Evolutionary conservation across 768 basidiomycete genomes (phyloP), one percentile per base, ranked within the genome.

Genomic region (Amanita muscaria): DNA sequence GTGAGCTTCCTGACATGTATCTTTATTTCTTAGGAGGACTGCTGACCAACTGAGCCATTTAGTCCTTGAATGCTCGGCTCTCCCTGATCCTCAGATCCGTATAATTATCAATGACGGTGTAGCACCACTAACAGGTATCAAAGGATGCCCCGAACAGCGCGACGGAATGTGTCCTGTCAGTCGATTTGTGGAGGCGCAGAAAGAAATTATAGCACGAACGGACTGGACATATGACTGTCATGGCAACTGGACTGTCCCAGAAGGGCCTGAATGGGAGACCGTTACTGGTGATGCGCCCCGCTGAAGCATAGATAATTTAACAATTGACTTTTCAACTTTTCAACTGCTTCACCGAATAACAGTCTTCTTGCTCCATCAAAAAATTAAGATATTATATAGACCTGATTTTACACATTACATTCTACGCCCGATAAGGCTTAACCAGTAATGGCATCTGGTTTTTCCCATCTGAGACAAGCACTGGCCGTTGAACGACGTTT

Each of bases 51-150:
- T n/a, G n/a, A n/a, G n/a, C n/a, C n/a, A n/a, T 45, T 37, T 59
- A 89, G 80, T 88, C 7, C 67, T 88, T 0, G 69, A 72, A 46
- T 88, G 84, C 52, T 59, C 66, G 14, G 67, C 68, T n/a, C 37
- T 60, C 19, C 65, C 70, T 16, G 63, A 63, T 23, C 71, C 64
- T 10, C 79, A 89, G 51, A 85, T 93, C 49, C 79, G 90, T 3
- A 68, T 91, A 53, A 79, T 93, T 50, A 74, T 93, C 59, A 93
- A 94, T 63, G 91, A 96, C 54, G 91, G 80, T 0, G 82, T 87
- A 1, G 79, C 79, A 0, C 90, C 91, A 4, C 72, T 93, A 16
- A 85, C 80, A 0, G 79, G 83, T 8, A 74, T 93, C 50, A 69
- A 68, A 11, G 87, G 84, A 5, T 94, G 90, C 53, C 78, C 76